phyloP scores from a whole-genome alignment of 2,329 filamentous ascomycete genomes.

The Clarireedia paspali region DNA sequence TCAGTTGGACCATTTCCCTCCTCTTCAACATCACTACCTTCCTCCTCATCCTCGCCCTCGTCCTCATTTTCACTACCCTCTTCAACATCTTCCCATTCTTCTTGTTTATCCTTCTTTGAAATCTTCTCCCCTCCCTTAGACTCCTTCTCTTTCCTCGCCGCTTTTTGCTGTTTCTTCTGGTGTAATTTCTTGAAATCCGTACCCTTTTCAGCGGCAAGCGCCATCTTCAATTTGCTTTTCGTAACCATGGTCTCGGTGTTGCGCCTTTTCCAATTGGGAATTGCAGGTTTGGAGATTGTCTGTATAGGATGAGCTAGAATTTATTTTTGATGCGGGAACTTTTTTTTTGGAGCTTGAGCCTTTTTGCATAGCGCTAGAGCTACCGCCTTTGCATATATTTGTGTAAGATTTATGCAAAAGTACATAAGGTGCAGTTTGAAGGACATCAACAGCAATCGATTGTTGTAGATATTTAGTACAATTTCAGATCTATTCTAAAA shows the following conservation, averaged over 20 bases:
- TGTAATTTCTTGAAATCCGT: slow-evolving; percentile 41
- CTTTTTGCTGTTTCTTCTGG: slow-evolving; percentile 31
- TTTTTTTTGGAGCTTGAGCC: slow-evolving; percentile 10
- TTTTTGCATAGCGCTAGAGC: not conserved
- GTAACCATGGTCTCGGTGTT: slow-evolving; percentile 26
- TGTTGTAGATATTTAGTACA: too few species aligned
- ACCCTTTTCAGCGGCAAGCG: slow-evolving; percentile 47
- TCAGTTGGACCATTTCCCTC: slow-evolving; percentile 15
- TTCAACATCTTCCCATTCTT: slow-evolving; percentile 37
- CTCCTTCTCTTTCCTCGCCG: slow-evolving; percentile 40
- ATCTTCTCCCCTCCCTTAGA: slow-evolving; percentile 34
- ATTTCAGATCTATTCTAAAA: too few species aligned
- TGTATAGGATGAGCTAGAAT: slow-evolving; percentile 5
- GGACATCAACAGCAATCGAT: too few species aligned
- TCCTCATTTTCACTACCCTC: slow-evolving; percentile 30
- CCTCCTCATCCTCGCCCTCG: slow-evolving; percentile 17
- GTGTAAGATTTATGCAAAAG: not conserved
- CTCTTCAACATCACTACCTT: slow-evolving; percentile 25
- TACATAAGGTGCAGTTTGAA: too few species aligned
- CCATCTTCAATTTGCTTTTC: slow-evolving; percentile 43
- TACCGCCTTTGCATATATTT: slow-evolving; percentile 6
- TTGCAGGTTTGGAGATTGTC: slow-evolving; percentile 3
- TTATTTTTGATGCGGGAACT: slow-evolving; percentile 11
- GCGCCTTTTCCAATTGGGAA: slow-evolving; percentile 2
- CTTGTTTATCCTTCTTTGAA: slow-evolving; percentile 34